phyloP scores from a whole-genome alignment of 495 filamentous ascomycete species.

The Xylaria sp. region DNA sequence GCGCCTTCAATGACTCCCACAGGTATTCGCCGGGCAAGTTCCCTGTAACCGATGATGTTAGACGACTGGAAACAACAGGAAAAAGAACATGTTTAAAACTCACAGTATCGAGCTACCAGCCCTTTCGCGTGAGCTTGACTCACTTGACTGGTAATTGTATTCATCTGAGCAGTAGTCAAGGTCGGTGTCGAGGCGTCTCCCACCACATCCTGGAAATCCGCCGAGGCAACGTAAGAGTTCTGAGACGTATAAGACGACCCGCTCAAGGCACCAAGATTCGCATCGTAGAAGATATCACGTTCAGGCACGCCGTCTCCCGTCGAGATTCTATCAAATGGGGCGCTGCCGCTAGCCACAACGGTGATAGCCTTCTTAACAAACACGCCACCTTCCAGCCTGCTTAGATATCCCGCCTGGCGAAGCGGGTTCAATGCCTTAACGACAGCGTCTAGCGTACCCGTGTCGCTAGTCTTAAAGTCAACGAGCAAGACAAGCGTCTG shows the following conservation, averaged over 20 bases:
- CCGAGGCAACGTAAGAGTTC: conserved; percentile 60
- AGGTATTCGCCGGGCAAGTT: conserved; percentile 68
- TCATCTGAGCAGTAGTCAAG: conserved; percentile 58
- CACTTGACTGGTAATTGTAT: conserved; percentile 63
- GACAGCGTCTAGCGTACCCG: conserved; percentile 56
- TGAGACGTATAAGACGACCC: conserved; percentile 41
- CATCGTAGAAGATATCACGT: conserved; percentile 69
- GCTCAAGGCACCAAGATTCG: conserved; percentile 51
- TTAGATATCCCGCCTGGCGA: conserved; percentile 63
- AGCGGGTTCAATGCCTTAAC: conserved; percentile 65
- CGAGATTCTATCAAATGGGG: conserved; percentile 64
- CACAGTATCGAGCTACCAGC: conserved; percentile 76
- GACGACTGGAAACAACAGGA: conserved; percentile 26
- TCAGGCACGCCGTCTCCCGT: conserved; percentile 48
- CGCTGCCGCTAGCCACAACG: conserved; percentile 74
- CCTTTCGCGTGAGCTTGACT: conserved; percentile 67
- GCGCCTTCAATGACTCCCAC: conserved; percentile 68
- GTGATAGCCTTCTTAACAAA: conserved; percentile 65
- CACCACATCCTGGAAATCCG: conserved; percentile 50
- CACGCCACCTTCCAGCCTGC: conserved; percentile 57
- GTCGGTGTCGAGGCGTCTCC: conserved; percentile 30
- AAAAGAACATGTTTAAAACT: conserved; percentile 50
- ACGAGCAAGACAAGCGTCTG: conserved; percentile 71
- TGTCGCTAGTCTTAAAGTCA: conserved; percentile 65
- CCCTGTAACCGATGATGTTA: conserved; percentile 24